These are phyloP conservation scores for Willaertia magna DNA, from an alignment of 208 protist species.

Conservation along the genomic window DNA sequence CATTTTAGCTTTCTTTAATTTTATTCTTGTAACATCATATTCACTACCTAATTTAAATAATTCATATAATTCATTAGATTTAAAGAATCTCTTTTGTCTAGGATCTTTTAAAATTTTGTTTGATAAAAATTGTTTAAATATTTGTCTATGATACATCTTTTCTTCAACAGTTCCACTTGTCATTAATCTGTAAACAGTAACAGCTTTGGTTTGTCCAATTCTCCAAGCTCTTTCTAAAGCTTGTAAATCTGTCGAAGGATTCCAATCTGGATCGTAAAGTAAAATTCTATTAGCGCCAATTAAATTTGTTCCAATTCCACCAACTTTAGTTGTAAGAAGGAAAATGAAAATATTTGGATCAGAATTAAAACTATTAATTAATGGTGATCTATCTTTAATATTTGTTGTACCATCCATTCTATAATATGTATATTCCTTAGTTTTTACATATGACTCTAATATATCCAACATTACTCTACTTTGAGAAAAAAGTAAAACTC, in stretches of 20 bases:
- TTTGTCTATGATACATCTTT: constrained; percentile 89
- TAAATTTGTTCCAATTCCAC: constrained; percentile 94
- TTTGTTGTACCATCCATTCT: constrained; percentile 87
- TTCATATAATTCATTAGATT: constrained; percentile 64
- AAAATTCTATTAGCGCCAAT: constrained; percentile 92
- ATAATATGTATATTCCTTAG: constrained; percentile 56
- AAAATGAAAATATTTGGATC: constrained; percentile 74
- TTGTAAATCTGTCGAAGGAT: constrained; percentile 70
- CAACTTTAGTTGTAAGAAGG: constrained; percentile 89
- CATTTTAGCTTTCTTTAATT: not conserved
- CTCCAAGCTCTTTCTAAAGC: constrained; percentile 81
- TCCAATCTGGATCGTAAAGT: constrained; percentile 97
- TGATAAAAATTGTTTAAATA: constrained; percentile 58
- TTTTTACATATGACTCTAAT: constrained; percentile 71
- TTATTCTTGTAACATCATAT: constrained; percentile 32
- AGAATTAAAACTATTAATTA: constrained; percentile 90
- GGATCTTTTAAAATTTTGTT: constrained; percentile 91
- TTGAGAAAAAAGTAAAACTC: constrained; percentile 91
- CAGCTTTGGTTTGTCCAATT: constrained; percentile 81
- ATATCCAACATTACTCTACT: constrained; percentile 94
- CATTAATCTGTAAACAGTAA: constrained; percentile 91
- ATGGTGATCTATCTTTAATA: constrained; percentile 46
- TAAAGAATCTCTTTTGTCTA: constrained; percentile 78
- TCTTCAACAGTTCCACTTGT: constrained; percentile 95
- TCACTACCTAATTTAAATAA: constrained; percentile 67